Conservation (phyloP, 768 basidiomycete genomes). For the Amanita rubescens region DNA sequence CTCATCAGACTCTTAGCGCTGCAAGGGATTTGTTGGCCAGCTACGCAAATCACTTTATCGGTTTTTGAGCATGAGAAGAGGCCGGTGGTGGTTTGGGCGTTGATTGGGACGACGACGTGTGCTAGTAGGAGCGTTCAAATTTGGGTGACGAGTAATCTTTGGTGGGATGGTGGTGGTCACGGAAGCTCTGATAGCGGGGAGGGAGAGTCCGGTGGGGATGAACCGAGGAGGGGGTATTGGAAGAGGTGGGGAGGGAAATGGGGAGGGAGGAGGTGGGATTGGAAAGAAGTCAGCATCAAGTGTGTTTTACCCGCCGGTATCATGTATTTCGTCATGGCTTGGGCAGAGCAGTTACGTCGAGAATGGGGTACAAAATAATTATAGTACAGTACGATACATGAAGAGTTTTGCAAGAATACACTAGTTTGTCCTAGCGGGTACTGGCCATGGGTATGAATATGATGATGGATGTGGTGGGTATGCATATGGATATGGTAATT, state of each 20-base stretch:
- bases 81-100: slow-evolving; percentile 85
- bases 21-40: slow-evolving; percentile 93
- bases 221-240: slow-evolving; percentile 24
- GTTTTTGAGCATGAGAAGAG: slow-evolving; percentile 62
- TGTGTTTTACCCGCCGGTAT: slow-evolving; percentile 70
- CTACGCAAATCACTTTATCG: slow-evolving; percentile 78
- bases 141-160: slow-evolving; percentile 93
- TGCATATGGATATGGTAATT: not conserved
- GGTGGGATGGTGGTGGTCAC: slow-evolving; percentile 26
- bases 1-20: slow-evolving; percentile 88
- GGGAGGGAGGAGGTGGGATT: slow-evolving; percentile 72
- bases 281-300: slow-evolving; percentile 60
- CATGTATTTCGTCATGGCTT: slow-evolving; percentile 76
- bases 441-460: not conserved
- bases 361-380: too few species aligned
- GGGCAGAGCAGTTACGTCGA: slow-evolving; percentile 42
- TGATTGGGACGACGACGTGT: slow-evolving; percentile 85
- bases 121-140: slow-evolving; percentile 79
- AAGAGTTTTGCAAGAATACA: too few species aligned
- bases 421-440: too few species aligned
- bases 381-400: too few species aligned
- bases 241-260: slow-evolving; percentile 38
- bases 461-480: not conserved
- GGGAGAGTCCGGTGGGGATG: slow-evolving; percentile 14
- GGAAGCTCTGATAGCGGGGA: too few species aligned